Percentiles rank a stretch among this genome's conserved stretches.
phyloP scores from a whole-genome alignment of 257 asterid species.

The Knoxia roxburghii region DNA sequence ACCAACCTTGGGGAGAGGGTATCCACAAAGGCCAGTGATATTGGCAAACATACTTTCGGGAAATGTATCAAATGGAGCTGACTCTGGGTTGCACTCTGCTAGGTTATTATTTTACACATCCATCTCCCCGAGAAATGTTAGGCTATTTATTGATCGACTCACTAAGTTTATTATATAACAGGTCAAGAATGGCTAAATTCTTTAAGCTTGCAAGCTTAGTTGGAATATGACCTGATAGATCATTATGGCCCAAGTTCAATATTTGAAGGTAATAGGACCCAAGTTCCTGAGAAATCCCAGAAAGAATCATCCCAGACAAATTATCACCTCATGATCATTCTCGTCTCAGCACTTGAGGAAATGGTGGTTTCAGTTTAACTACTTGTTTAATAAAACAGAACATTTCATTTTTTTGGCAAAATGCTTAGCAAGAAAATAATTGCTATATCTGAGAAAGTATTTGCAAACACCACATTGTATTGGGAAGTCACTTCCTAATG shows the following conservation, averaged over 20 bases:
- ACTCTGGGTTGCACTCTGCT: constrained; percentile 68
- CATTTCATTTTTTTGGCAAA: background rate
- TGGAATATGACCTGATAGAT: constrained; percentile 79
- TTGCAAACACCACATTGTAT: background rate
- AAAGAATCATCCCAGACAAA: constrained; percentile 59
- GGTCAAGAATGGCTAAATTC: constrained; percentile 72
- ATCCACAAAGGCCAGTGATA: constrained; percentile 81
- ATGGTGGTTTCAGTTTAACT: background rate
- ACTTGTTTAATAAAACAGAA: background rate
- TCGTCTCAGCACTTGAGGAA: background rate
- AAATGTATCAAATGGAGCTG: constrained; percentile 77
- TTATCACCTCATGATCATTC: constrained; percentile 20
- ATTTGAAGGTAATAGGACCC: constrained; percentile 62
- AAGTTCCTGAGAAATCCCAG: constrained; percentile 79
- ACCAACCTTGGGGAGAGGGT: constrained; percentile 60
- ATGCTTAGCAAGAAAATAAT: background rate
- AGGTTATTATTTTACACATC: constrained; percentile 75
- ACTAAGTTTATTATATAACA: constrained; percentile 62
- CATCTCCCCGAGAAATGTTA: constrained; percentile 61
- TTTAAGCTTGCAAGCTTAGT: constrained; percentile 64
- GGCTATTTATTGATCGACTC: constrained; percentile 58
- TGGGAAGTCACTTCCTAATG: background rate
- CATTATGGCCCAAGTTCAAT: constrained; percentile 74
- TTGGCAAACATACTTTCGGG: constrained; percentile 57
- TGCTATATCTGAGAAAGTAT: background rate